A percentile compares a stretch with the other conserved stretches of the same genome.
Evolutionary conservation across 2,329 filamentous ascomycete species (phyloP).

Genomic region (Aspergillus aculeatus): DNA sequence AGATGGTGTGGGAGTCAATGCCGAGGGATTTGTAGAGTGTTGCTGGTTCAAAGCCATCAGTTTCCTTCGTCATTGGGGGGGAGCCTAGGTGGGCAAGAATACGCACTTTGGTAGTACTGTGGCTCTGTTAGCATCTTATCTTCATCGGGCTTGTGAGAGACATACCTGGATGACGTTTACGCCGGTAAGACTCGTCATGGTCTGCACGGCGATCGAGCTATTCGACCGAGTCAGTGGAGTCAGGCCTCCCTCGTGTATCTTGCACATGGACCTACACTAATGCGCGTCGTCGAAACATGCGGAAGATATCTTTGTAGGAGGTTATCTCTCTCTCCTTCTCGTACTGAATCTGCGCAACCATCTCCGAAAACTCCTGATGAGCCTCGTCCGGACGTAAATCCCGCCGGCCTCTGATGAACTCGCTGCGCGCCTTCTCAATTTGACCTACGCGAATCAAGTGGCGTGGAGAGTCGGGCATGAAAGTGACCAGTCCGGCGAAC

Average conservation of each 20-base stretch:
- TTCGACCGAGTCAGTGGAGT: slow-evolving; percentile 11
- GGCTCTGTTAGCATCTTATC: neutral
- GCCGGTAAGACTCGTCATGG: slow-evolving; percentile 57
- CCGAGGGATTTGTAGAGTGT: slow-evolving; percentile 57
- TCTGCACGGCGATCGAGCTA: slow-evolving; percentile 55
- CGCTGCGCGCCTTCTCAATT: slow-evolving; percentile 48
- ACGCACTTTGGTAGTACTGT: slow-evolving; percentile 36
- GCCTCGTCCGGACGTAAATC: slow-evolving; percentile 47
- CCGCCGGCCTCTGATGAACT: slow-evolving; percentile 51
- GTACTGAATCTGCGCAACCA: slow-evolving; percentile 56
- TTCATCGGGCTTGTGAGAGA: neutral
- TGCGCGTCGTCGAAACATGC: slow-evolving; percentile 52
- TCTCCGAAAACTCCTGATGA: slow-evolving; percentile 54
- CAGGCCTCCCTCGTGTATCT: neutral
- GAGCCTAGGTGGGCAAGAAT: slow-evolving; percentile 3
- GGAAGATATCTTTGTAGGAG: slow-evolving; percentile 53
- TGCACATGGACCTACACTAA: slow-evolving; percentile 42
- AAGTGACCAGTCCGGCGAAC: slow-evolving; percentile 54
- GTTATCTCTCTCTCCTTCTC: slow-evolving; percentile 58
- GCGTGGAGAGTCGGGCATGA: slow-evolving; percentile 58
- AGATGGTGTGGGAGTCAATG: slow-evolving; percentile 50
- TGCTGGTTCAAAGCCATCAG: slow-evolving; percentile 41
- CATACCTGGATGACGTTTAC: slow-evolving; percentile 56
- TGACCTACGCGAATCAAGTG: slow-evolving; percentile 54
- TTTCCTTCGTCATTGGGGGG: slow-evolving; percentile 19